phyloP scores from a whole-genome alignment of 805 yeast species.

The Scheffersomyces coipomensis region DNA sequence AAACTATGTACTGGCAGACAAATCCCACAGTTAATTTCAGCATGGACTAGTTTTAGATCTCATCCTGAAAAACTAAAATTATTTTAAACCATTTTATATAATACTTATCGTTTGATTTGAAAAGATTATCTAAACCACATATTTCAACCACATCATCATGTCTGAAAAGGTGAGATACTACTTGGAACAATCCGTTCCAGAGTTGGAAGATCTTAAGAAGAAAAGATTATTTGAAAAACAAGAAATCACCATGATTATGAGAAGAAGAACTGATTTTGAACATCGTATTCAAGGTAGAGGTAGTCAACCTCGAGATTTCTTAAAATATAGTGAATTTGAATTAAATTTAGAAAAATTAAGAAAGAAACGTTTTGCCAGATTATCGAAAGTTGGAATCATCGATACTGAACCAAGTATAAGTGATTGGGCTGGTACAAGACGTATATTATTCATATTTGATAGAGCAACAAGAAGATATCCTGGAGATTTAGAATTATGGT shows the following conservation, averaged over 20 bases:
- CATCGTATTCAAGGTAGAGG: constrained; percentile 86
- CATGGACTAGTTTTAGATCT: too few species aligned
- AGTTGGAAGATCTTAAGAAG: constrained; percentile 80
- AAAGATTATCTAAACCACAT: too few species aligned
- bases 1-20: too few species aligned
- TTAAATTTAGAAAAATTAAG: constrained; percentile 75
- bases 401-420: constrained; percentile 66
- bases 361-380: constrained; percentile 63
- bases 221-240: constrained; percentile 79
- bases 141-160: constrained; percentile 17
- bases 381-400: constrained; percentile 52
- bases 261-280: constrained; percentile 93
- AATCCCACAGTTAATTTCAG: too few species aligned
- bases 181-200: constrained; percentile 78
- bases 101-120: too few species aligned
- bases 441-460: constrained; percentile 79
- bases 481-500: constrained; percentile 75
- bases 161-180: constrained; percentile 49
- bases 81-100: too few species aligned
- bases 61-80: too few species aligned
- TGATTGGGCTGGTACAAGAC: constrained; percentile 83
- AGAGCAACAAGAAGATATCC: constrained; percentile 82
- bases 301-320: constrained; percentile 70
- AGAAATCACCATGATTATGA: constrained; percentile 83
- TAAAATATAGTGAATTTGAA: constrained; percentile 80